Base-by-base conservation (phyloP, 2,329 filamentous ascomycete genomes). In the Botrytis byssoidea region DNA sequence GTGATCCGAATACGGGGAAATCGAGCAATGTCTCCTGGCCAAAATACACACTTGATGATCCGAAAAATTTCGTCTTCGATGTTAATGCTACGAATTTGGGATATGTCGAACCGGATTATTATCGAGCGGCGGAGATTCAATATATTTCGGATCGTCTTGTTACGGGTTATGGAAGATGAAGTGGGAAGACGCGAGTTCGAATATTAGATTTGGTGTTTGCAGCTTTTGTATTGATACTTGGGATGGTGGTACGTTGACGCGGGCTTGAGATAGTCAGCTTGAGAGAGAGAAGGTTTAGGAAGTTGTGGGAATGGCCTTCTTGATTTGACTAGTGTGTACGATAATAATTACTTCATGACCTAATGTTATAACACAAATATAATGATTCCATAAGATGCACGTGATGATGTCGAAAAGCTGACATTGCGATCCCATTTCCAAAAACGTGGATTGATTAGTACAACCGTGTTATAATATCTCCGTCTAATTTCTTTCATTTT, bases 61-160 rank as follows among this genome's bases (percentile, higher is more conserved):
- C 85, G 29, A 51, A 4, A 70, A 83, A 87, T 77, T 77, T 87
- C 22, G 83, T 87, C 1, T 85, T 87, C 71, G 83, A 87, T 72
- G 83, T 83, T 35, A 87, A 88, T 77, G 79, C 76, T 7, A 85
- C 84, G 20, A 73, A 76, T 20, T 51, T 74, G 44, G 64, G 68
- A 7, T 85, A 85, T 76, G 76, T 83, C 71, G 85, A 85, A 75
- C 75, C 80, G 59, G 86, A 88, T 76, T 82, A 81, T 51, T 86
- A 84, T 79, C 82, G 86, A 40, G 79, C 72, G 22, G 74, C 61
- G 5, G 74, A 61, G 16, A 75, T 75, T n/a, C 29, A 71, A 12
- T 75, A 64, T 35, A 74, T 75, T 14, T 72, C 70, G 4, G 63
- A 68, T 44, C 48, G 69, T 37, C 46, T 71, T 35, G 69, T 8